phyloP scores from a whole-genome alignment of 2,329 filamentous ascomycete genomes.

The Penicillium sp. region DNA sequence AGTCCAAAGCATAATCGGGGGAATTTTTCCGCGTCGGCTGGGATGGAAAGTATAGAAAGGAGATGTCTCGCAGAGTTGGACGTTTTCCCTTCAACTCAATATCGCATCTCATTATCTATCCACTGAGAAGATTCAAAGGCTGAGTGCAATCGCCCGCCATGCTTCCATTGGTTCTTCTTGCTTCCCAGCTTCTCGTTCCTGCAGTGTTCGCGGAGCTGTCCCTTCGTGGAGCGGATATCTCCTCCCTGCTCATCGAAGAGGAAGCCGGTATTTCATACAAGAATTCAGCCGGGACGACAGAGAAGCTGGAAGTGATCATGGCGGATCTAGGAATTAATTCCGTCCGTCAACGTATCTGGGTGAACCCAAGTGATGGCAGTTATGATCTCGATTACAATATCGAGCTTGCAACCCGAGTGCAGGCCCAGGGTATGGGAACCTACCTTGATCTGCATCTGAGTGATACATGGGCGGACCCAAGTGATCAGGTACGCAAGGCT shows the following conservation, averaged over 20 bases:
- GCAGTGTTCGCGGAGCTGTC: constrained; percentile 51
- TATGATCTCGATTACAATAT: constrained; percentile 73
- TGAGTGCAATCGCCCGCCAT: constrained; percentile 2
- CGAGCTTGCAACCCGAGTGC: constrained; percentile 63
- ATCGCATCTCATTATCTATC: background rate
- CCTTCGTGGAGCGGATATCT: constrained; percentile 70
- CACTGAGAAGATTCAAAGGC: background rate
- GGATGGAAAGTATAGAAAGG: background rate
- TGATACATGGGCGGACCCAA: constrained; percentile 71
- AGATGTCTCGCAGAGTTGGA: background rate
- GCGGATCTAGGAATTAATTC: constrained; percentile 65
- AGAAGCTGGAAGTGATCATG: constrained; percentile 64
- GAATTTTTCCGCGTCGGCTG: background rate
- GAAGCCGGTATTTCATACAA: constrained; percentile 62
- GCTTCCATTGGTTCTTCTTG: constrained; percentile 17
- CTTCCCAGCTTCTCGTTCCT: constrained; percentile 16
- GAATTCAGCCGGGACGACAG: constrained; percentile 51
- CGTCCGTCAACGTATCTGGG: constrained; percentile 71
- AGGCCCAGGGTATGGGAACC: constrained; percentile 61
- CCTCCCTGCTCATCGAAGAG: constrained; percentile 65
- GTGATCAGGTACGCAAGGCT: constrained; percentile 50
- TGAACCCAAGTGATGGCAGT: constrained; percentile 63
- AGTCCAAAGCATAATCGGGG: background rate
- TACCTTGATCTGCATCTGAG: constrained; percentile 66
- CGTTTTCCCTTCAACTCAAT: background rate